Conservation (phyloP, 768 basidiomycete species). For the Sarcodon aspratus region DNA sequence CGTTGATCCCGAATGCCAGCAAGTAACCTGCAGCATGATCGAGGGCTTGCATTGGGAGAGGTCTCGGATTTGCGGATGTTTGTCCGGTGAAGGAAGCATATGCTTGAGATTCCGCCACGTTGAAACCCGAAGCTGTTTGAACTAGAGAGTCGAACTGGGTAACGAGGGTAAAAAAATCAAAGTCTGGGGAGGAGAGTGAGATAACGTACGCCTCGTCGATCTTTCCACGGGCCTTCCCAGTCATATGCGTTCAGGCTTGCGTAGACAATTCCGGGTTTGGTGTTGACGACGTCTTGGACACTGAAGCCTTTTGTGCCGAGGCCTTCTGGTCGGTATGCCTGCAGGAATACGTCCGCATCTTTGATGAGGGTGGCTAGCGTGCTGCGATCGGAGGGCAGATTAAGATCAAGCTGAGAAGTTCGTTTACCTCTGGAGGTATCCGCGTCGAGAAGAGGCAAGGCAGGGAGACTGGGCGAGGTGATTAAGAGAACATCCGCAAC, state of each 20-base stretch:
- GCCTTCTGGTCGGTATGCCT: constrained; percentile 46
- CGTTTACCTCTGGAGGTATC: constrained; percentile 57
- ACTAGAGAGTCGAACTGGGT: constrained; percentile 54
- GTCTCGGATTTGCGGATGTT: constrained; percentile 7
- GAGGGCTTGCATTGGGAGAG: constrained; percentile 46
- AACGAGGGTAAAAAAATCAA: neutral
- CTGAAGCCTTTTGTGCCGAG: constrained; percentile 39
- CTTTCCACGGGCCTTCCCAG: constrained; percentile 45
- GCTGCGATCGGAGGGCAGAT: constrained; percentile 15
- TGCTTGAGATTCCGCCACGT: constrained; percentile 42
- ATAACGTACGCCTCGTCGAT: constrained; percentile 35
- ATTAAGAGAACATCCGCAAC: constrained; percentile 47
- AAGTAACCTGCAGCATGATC: constrained; percentile 52
- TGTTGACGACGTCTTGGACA: constrained; percentile 22
- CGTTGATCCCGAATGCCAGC: constrained; percentile 45
- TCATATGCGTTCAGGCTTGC: constrained; percentile 47
- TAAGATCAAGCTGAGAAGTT: constrained; percentile 48
- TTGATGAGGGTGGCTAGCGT: constrained; percentile 24
- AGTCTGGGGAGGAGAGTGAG: neutral
- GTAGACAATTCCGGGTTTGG: constrained; percentile 36
- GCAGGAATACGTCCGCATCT: constrained; percentile 46
- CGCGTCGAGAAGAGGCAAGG: constrained; percentile 36
- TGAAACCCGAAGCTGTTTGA: constrained; percentile 52
- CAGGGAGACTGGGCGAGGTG: constrained; percentile 43
- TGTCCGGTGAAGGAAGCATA: constrained; percentile 21